A percentile compares a stretch with the other conserved stretches of the same genome.
Conservation (phyloP, 805 yeast genomes). For the Wickerhamiella sorbophila region DNA sequence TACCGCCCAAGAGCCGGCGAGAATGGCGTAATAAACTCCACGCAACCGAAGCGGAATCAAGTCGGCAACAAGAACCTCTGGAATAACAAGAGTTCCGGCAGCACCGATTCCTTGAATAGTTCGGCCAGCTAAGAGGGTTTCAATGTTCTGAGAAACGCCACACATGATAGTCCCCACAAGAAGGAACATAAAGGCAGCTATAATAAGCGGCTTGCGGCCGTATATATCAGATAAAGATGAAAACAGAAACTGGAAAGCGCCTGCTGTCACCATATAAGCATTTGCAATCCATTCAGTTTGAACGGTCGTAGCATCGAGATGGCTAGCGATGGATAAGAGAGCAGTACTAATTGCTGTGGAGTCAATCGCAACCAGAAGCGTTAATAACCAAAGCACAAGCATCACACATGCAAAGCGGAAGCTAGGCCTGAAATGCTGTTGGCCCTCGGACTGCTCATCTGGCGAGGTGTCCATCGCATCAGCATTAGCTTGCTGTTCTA, state of each 20-base stretch:
- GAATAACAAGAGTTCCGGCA: conserved; percentile 48
- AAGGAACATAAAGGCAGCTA: conserved; percentile 38
- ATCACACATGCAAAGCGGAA: conserved; percentile 7
- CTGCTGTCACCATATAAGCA: conserved; percentile 18
- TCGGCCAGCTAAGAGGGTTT: conserved; percentile 54
- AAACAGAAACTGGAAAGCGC: conserved; percentile 15
- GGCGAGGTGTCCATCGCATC: too few species aligned
- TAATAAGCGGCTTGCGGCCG: conserved; percentile 34
- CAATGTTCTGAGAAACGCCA: conserved; percentile 41
- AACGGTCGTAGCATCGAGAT: conserved; percentile 16
- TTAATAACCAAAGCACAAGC: conserved; percentile 7
- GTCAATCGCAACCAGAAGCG: conserved; percentile 12
- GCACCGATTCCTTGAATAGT: conserved; percentile 60
- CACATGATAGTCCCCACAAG: conserved; percentile 48
- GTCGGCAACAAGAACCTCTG: conserved; percentile 44
- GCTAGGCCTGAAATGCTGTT: conserved; percentile 5
- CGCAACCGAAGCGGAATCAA: conserved; percentile 31
- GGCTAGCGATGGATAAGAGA: conserved; percentile 11
- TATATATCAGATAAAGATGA: conserved; percentile 19
- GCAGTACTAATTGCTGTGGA: conserved; percentile 16
- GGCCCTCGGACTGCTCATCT: too few species aligned
- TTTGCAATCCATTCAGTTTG: conserved; percentile 23
- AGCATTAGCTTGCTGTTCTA: too few species aligned
- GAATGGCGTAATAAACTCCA: conserved; percentile 19
- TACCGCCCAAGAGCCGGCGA: conserved; percentile 22